Conservation (phyloP, 2,329 filamentous ascomycete species). For the Verticillium nonalfalfae region DNA sequence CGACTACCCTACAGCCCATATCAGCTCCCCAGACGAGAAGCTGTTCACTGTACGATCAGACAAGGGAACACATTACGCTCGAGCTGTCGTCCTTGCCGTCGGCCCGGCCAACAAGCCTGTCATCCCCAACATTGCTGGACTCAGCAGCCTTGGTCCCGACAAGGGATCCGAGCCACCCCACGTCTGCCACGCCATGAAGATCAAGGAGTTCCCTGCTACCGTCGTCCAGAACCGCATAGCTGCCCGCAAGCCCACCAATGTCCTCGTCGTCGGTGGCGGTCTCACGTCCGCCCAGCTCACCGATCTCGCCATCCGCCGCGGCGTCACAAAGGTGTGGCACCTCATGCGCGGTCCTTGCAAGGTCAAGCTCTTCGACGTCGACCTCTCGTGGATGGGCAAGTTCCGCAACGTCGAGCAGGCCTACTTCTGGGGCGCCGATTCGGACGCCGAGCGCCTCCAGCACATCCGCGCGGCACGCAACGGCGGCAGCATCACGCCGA, state of each 20-base stretch:
- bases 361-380: constrained; percentile 74
- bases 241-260: constrained; percentile 43
- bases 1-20: constrained; percentile 37
- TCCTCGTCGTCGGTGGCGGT: constrained; percentile 69
- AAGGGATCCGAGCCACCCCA: constrained; percentile 24
- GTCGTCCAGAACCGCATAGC: constrained; percentile 47
- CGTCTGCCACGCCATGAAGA: constrained; percentile 59
- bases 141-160: constrained; percentile 12
- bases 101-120: constrained; percentile 59
- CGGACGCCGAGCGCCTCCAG: constrained; percentile 59
- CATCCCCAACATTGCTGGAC: constrained; percentile 31
- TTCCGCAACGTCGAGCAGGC: constrained; percentile 74
- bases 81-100: constrained; percentile 62
- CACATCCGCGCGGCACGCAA: constrained; percentile 62
- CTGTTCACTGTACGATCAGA: constrained; percentile 61
- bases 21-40: constrained; percentile 33
- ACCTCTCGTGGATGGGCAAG: constrained; percentile 74
- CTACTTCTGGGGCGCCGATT: constrained; percentile 70
- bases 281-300: constrained; percentile 70
- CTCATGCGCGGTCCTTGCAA: constrained; percentile 55
- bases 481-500: constrained; percentile 70
- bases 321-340: constrained; percentile 63
- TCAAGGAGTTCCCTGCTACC: constrained; percentile 49
- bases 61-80: constrained; percentile 46
- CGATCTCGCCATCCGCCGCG: constrained; percentile 57